Evolutionary conservation across 2,329 filamentous ascomycete species (phyloP), one percentile per base, ranked within the genome.

Genomic region (Fusarium kyushuense): DNA sequence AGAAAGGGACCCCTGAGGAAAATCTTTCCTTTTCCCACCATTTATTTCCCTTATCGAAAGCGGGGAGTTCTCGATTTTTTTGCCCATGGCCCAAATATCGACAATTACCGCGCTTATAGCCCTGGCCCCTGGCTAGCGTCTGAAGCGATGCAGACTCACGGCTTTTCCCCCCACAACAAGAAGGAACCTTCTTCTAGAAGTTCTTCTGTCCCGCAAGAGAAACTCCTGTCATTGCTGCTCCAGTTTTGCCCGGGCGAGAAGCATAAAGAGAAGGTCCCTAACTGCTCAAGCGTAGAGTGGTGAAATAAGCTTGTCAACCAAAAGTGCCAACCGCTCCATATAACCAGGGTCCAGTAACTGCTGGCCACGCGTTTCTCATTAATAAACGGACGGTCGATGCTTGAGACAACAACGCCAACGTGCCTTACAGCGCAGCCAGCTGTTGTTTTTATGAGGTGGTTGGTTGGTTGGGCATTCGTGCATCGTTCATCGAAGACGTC

Each of bases 381-480:
- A 51, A 30, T 58, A 33, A 53, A 54, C 41, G 40, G 32, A 54
- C 16, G 40, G 47, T 66, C 11, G 52, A 47, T 66, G 52, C 51
- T 54, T 55, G 57, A 55, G 59, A 56, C 62, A 65, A 47, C 36
- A 41, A 21, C 19, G 41, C 40, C 49, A 48, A 38, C 32, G 5
- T 60, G 33, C 35, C 36, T 27, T 43, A 16, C 47, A 46, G 33
- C 36, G 13, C 32, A 48, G 27, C 2, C 27, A 35, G 33, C 41
- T 55, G 14, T 35, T 54, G 7, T 40, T 61, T 51, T 55, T 41
- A 25, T 63, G 67, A 59, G 43, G 59, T 65, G 60, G 64, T 69
- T 65, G 60, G 64, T 69, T 65, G 60, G 69, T 72, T 71, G 67
- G 70, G 70, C 64, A 72, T 40, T 65, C 64, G 51, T 72, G 70